Base-by-base conservation (phyloP, 164 flowering plant genomes). In the Tetrastigma voinierianum region DNA sequence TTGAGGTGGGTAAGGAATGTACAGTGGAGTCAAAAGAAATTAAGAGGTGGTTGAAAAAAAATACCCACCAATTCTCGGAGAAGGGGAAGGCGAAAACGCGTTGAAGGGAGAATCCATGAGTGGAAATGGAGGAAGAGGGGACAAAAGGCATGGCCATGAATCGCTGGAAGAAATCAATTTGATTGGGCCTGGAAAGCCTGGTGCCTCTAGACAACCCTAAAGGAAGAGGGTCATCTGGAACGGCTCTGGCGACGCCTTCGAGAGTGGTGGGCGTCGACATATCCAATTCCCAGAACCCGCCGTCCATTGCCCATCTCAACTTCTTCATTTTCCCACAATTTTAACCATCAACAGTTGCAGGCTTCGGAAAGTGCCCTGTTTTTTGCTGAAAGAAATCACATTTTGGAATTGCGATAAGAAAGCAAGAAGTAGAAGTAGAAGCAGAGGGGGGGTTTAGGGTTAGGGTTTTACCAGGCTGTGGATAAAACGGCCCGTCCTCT, bases 291-390 rank as follows among this genome's bases (percentile, higher is more conserved):
- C 97, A 91, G 55, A 80, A 77, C 3, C 75, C 92, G 14, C 86
- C 87, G 62, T 93, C 98, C 87, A 70, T 86, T 40, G 72, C 89
- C 98, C 97, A 91, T 80, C 94, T 74, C 48, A 93, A 81, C 82
- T 86, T 88, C 86, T 80, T 89, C 96, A 93, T 89, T 53, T 3
- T 46, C 51, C 45, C 32, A 60, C 61, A 25, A 45, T 11, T 23
- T 49, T 12, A 19, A 47, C 17, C 62, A 8, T 15, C 59, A 55
- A 17, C 9, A 8, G 10, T 51, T 51, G 17, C 16, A 56, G 46
- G 20, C 10, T 49, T n/a, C n/a, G 52, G 17, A 49, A 14, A 49
- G 40, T 32, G 40, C 40, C 0, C 3, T 4, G 40, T 7, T 7
- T 32, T 25, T 32, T 32, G 40, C 40, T 32, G 40, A 32, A 32